Evolutionary conservation across 306 rosid genomes (phyloP), one percentile per base, ranked within the genome.

Genomic region (Alnus glutinosa): DNA sequence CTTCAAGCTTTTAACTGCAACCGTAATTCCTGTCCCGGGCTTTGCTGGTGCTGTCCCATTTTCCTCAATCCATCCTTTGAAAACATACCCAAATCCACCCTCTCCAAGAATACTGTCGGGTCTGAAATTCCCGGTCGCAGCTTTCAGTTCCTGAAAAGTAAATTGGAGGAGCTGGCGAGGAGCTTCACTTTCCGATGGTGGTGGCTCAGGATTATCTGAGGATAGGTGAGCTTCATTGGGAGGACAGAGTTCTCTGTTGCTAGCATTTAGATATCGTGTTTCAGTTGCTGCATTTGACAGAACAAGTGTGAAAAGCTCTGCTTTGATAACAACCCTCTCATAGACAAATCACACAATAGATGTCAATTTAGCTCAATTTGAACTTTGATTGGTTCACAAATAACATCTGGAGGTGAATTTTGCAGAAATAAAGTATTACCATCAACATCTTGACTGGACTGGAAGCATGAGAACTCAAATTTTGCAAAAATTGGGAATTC

Each of bases 71-170:
- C 98, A 94, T 51, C 98, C 98, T 82, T 94, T 94, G 87, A 94
- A 94, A 80, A 94, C 98, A 42, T 75, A 94, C 46, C 98, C 98
- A 69, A 94, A 94, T 12, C 98, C 98, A 68, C 98, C 98, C 80
- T 94, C 98, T 58, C 98, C 98, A 37, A 94, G 97, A 87, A 94
- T 94, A 86, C 98, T 94, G 67, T 94, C 98, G 4, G 98, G 98
- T 85, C 98, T 89, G 91, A 94, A 94, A 85, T 94, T 94, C 39
- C 98, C 97, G 2, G 98, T 94, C 5, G 98, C 97, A 28, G 98
- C 84, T 81, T 91, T 94, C 1, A 94, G 92, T 88, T 94, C 97
- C 59, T 94, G 97, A 83, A 92, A 94, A 57, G 93, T 39, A 78
- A 94, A 94, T 55, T 88, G 85, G 79, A 94, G 97, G 51, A 94